Evolutionary conservation across 805 yeast genomes (phyloP), one percentile per base, ranked within the genome.

Genomic region (Saccharomycopsis capsularis): DNA sequence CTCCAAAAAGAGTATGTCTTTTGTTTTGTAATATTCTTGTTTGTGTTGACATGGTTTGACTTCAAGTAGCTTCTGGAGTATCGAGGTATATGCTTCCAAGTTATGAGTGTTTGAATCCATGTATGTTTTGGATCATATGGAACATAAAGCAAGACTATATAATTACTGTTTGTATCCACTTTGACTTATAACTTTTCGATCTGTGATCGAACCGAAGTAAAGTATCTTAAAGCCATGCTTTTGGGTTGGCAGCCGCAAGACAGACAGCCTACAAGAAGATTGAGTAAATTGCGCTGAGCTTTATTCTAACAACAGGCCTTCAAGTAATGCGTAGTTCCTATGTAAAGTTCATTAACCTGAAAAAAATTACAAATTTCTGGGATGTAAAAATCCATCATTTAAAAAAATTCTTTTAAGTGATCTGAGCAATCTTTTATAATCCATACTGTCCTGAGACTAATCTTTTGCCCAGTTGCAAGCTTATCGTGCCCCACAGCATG

Each of bases 1-100:
- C 35, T 57, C 19, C 46, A 54, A 7, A 53, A 54, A 22, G 48
- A 59, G 4, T 40, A 39, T 27, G 23, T 38, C 24, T 55, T 55
- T 29, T 44, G 56, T 15, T 16, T 29, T 11, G 40, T 46, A 32
- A n/a, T 13, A 27, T 11, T 24, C 9, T 29, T 30, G 38, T 11
- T 13, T 27, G 24, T 40, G 24, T 4, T 24, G 23, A 3, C 49
- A 44, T 7, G 49, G 49, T 6, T 9, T 13, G 5, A 39, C 3
- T n/a, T n/a, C 15, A 15, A 46, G 7, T 4, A 46, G 27, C 6
- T n/a, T 34, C 13, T 32, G 9, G 19, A 46, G n/a, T 18, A 46
- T 40, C 16, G 3, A 5, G 3, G 19, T 4, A 39, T 39, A 40
- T 13, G 3, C 15, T n/a, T 40, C 22, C 13, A 46, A 30, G 6